Evolutionary conservation across 805 yeast genomes (phyloP), one percentile per base, ranked within the genome.

Genomic region (Candida railenensis): DNA sequence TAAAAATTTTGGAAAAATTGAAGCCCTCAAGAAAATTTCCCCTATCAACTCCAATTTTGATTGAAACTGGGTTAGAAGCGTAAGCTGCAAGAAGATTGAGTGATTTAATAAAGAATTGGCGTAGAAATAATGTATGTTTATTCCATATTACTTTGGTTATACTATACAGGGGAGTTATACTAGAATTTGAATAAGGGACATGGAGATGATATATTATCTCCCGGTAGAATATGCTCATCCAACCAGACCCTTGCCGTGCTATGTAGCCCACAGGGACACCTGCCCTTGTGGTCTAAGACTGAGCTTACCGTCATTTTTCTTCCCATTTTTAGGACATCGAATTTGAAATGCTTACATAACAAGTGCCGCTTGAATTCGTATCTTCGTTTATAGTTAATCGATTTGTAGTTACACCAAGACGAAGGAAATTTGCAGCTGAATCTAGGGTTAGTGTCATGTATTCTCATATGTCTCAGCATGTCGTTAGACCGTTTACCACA

Each of bases 301-400:
- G 53, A 54, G 9, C 52, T 44, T 19, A 55, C 45, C 5, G 48
- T 53, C 22, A 46, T 54, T 11, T 42, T 45, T 37, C 48, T 49
- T 14, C 40, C 44, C 25, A 51, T 41, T 22, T 46, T 33, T 2
- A 50, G 50, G 21, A 47, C 36, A 46, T 55, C 59, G 37, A 54
- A 55, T 16, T 40, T 32, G 36, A 55, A 55, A 36, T 55, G 59
- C 45, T 47, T 47, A 42, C 50, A 49, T 33, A 55, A 46, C 22
- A 55, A 37, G 34, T 55, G 59, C 25, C 55, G 55, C 40, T 53
- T 55, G 45, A 45, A 54, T 44, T 55, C 59, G 42, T 55, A 55
- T 16, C 50, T 53, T 11, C 59, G 53, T 45, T 55, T 54, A 46
- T 54, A 55, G 40, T 48, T 53, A 36, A 53, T 53, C 15, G 52